A percentile compares a stretch with the other conserved stretches of the same genome.
phyloP scores from a whole-genome alignment of 441 rosid species.

The Syzygium malaccense region DNA sequence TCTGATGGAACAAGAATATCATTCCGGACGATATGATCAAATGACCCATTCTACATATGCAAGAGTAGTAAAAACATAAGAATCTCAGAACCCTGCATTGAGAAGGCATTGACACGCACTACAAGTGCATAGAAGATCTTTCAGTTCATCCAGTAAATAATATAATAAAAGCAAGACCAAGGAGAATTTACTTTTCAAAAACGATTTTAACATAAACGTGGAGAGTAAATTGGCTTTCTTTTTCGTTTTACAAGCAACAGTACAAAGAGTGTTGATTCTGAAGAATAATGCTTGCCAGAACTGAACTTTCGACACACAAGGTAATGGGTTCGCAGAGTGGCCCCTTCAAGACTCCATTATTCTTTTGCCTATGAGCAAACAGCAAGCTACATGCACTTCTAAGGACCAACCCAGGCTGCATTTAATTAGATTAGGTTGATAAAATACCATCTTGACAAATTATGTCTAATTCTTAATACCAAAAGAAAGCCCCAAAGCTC shows the following conservation, averaged over 20 bases:
- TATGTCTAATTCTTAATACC: neutral
- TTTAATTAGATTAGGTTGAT: neutral
- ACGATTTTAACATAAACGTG: neutral
- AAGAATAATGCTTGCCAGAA: neutral
- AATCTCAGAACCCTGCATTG: neutral
- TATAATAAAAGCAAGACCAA: neutral
- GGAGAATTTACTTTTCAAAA: neutral
- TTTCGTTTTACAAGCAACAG: neutral
- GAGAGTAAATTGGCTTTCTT: neutral
- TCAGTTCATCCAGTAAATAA: neutral
- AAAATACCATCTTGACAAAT: neutral
- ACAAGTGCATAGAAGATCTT: neutral
- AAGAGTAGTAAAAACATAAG: neutral
- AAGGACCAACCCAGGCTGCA: neutral
- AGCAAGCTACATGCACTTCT: neutral
- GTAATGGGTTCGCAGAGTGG: neutral
- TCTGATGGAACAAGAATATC: conserved; percentile 29
- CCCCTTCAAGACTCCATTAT: neutral
- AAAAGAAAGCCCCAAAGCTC: neutral
- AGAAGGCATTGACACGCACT: neutral
- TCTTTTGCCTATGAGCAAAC: neutral
- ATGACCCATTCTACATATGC: conserved; percentile 41
- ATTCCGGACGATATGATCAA: conserved; percentile 32
- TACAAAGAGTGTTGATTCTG: neutral
- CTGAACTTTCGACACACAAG: neutral